These are phyloP conservation scores for Mucor racemosus DNA, from an alignment of 371 early-diverging fungal species.

Conservation along the genomic window DNA sequence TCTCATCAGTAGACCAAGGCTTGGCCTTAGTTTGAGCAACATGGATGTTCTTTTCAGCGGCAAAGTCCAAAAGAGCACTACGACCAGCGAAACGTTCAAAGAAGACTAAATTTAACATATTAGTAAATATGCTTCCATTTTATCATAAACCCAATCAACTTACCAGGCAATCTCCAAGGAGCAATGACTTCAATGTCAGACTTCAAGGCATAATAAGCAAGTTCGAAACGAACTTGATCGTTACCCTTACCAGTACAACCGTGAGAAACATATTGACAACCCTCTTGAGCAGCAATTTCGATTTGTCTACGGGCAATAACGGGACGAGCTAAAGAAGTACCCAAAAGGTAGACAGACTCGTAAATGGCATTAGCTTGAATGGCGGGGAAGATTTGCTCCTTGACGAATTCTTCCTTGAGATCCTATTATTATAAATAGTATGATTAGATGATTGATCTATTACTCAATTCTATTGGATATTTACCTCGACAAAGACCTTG, in stretches of 20 bases:
- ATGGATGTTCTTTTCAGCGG: slow-evolving; percentile 89
- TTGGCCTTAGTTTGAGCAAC: slow-evolving; percentile 95
- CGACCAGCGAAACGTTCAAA: slow-evolving; percentile 95
- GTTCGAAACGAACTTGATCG: slow-evolving; percentile 98
- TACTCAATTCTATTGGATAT: neutral
- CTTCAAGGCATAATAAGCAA: slow-evolving; percentile 95
- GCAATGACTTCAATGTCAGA: slow-evolving; percentile 94
- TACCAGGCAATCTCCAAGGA: slow-evolving; percentile 93
- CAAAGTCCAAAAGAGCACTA: slow-evolving; percentile 89
- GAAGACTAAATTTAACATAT: slow-evolving; percentile 64
- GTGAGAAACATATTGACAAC: slow-evolving; percentile 93
- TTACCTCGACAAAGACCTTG: slow-evolving; percentile 93
- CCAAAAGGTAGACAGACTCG: slow-evolving; percentile 93
- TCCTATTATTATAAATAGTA: slow-evolving; percentile 55
- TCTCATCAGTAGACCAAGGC: slow-evolving; percentile 99
- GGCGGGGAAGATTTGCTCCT: slow-evolving; percentile 90
- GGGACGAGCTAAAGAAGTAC: slow-evolving; percentile 97
- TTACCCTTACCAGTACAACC: slow-evolving; percentile 99
- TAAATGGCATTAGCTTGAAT: slow-evolving; percentile 96
- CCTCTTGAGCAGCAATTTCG: slow-evolving; percentile 90
- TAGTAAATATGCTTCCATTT: neutral
- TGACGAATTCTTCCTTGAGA: slow-evolving; percentile 90
- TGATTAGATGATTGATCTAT: neutral
- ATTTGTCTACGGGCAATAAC: slow-evolving; percentile 91
- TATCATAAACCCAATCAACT: slow-evolving; percentile 20